Conservation (phyloP, 257 asterid genomes). For the Vinca minor region DNA sequence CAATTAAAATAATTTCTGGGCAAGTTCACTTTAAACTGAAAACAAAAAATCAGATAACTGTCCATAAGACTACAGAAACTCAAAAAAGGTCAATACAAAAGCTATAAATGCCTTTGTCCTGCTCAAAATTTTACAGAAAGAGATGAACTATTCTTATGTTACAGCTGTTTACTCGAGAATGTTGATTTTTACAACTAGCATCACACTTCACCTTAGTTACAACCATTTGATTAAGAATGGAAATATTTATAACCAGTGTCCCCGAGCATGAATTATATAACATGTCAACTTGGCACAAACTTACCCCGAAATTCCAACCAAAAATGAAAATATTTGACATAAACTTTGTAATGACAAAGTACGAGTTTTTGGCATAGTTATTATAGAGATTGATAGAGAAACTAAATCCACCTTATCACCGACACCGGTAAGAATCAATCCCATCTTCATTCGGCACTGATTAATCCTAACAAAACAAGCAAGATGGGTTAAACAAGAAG, state of each 20-base stretch:
- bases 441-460: constrained; percentile 91
- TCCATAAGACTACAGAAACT: neutral
- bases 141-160: neutral
- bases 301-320: neutral
- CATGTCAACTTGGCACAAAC: neutral
- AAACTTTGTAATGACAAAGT: neutral
- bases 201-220: neutral
- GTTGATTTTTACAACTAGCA: neutral
- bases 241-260: neutral
- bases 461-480: constrained; percentile 38
- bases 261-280: neutral
- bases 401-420: constrained; percentile 69
- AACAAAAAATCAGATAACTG: neutral
- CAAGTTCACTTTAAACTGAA: neutral
- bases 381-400: constrained; percentile 16
- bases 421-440: constrained; percentile 78
- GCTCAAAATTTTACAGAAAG: neutral
- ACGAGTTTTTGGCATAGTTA: neutral
- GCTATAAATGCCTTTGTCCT: neutral
- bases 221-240: neutral
- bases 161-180: neutral
- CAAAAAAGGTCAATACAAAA: neutral
- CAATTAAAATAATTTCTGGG: neutral
- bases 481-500: constrained; percentile 27
- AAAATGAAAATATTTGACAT: neutral